Percentiles rank a stretch among this genome's conserved stretches.
Conservation (phyloP, 495 filamentous ascomycete genomes). For the Penicillium cosmopolitanum region DNA sequence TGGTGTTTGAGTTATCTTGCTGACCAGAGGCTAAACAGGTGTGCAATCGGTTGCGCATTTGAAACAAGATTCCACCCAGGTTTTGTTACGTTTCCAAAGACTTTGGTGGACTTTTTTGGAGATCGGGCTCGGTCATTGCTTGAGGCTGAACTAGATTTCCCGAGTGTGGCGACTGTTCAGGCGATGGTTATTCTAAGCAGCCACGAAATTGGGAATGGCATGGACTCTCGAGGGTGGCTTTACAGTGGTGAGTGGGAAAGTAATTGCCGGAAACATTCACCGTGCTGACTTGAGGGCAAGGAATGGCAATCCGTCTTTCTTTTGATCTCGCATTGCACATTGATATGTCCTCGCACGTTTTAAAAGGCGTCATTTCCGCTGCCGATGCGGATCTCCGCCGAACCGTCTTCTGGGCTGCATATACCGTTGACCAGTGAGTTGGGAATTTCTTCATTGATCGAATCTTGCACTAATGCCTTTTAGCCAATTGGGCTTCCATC, state of each 20-base stretch:
- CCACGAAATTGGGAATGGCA: constrained; percentile 30
- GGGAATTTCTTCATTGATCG: background rate
- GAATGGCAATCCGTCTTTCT: constrained; percentile 44
- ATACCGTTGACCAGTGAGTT: constrained; percentile 38
- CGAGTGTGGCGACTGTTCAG: constrained; percentile 39
- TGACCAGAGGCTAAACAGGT: constrained; percentile 22
- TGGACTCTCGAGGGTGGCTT: constrained; percentile 42
- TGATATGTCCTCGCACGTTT: constrained; percentile 33
- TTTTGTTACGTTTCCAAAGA: constrained; percentile 32
- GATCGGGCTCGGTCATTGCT: constrained; percentile 34
- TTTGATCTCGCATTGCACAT: constrained; percentile 43
- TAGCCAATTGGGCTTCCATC: constrained; percentile 37
- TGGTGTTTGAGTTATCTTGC: background rate
- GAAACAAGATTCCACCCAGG: constrained; percentile 31
- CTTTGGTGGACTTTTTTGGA: constrained; percentile 37
- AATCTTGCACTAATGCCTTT: background rate
- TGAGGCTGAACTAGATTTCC: constrained; percentile 39
- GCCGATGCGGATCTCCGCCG: constrained; percentile 33
- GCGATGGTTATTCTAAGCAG: constrained; percentile 38
- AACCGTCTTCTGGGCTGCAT: constrained; percentile 39
- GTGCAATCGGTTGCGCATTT: constrained; percentile 34
- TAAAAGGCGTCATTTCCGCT: constrained; percentile 23
- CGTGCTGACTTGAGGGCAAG: constrained; percentile 9
- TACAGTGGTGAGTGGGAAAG: constrained; percentile 34
- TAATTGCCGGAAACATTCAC: too few relatives aligned